A percentile compares a stretch with the other conserved stretches of the same genome.
These are phyloP conservation scores for Venturia asperata DNA, from an alignment of 2,329 filamentous ascomycete species.

Conservation along the genomic window DNA sequence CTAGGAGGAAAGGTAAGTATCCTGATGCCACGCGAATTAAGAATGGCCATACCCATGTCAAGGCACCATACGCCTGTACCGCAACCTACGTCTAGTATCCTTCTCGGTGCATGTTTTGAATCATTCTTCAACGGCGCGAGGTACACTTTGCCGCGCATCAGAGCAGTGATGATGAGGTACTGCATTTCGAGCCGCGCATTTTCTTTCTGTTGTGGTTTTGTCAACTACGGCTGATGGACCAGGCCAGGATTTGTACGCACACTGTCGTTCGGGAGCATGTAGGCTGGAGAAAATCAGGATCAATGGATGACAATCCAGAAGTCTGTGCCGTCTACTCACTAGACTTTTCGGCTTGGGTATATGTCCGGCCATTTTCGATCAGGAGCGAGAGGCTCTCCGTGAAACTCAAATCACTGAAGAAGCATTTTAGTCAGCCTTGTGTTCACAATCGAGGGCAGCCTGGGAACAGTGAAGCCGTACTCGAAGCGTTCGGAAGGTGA, in stretches of 20 bases:
- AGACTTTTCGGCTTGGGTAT: constrained; percentile 20
- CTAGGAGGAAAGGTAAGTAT: constrained; percentile 23
- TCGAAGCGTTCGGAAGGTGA: background rate
- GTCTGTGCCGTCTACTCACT: constrained; percentile 17
- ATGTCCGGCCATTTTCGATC: constrained; percentile 23
- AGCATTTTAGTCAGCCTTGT: background rate
- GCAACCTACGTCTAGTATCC: constrained; percentile 37
- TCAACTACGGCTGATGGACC: background rate
- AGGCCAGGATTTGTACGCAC: constrained; percentile 18
- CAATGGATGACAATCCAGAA: constrained; percentile 1
- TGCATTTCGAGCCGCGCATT: constrained; percentile 35
- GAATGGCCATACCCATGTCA: constrained; percentile 33
- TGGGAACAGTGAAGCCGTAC: background rate
- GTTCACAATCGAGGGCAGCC: background rate
- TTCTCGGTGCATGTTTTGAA: constrained; percentile 26
- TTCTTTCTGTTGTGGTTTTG: constrained; percentile 27
- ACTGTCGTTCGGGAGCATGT: constrained; percentile 23
- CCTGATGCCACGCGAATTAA: background rate
- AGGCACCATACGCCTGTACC: constrained; percentile 38
- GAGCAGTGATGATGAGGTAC: constrained; percentile 33
- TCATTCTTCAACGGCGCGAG: constrained; percentile 31
- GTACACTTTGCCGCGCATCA: constrained; percentile 31
- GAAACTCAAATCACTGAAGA: constrained; percentile 19
- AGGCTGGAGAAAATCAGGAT: constrained; percentile 19
- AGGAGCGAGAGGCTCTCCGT: constrained; percentile 21